Percentiles rank a stretch among this genome's conserved stretches.
phyloP scores from a whole-genome alignment of 2,329 filamentous ascomycete genomes.

The Fusarium buharicum region DNA sequence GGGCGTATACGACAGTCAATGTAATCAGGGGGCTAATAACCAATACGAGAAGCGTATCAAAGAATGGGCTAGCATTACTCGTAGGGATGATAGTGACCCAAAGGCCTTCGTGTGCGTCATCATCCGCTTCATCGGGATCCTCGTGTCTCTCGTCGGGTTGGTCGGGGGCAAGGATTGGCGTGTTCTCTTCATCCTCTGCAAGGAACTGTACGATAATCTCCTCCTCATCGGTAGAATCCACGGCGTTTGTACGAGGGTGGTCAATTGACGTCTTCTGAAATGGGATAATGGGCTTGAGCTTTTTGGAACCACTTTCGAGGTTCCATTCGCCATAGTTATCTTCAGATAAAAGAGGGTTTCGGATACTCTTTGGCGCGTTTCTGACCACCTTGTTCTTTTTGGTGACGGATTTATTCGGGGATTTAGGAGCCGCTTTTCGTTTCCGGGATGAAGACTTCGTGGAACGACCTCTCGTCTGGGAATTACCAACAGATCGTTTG shows the following conservation, averaged over 20 bases:
- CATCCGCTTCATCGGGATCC: conserved; percentile 34
- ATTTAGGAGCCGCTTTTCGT: conserved; percentile 17
- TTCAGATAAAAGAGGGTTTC: conserved; percentile 31
- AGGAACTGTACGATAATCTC: conserved; percentile 36
- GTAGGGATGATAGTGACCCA: conserved; percentile 98
- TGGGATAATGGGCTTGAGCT: conserved; percentile 15
- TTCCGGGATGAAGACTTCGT: conserved; percentile 17
- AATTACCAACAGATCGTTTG: conserved; percentile 24
- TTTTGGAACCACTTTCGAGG: conserved; percentile 5
- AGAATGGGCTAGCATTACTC: conserved; percentile 89
- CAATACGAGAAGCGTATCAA: conserved; percentile 95
- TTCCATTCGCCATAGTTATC: conserved; percentile 25
- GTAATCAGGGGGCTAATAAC: conserved; percentile 94
- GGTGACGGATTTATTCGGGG: conserved; percentile 13
- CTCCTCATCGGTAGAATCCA: conserved; percentile 22
- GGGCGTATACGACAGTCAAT: conserved; percentile 88
- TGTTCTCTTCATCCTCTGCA: conserved; percentile 42
- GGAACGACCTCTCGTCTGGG: conserved; percentile 14
- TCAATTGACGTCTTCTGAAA: conserved; percentile 10
- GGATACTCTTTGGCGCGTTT: conserved; percentile 20
- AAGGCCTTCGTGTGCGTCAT: conserved; percentile 71
- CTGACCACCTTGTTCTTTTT: conserved; percentile 17
- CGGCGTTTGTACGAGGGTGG: conserved; percentile 3
- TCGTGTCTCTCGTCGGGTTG: conserved; percentile 38
- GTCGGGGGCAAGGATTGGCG: conserved; percentile 42